These are phyloP conservation scores for Coemansia interrupta DNA, from an alignment of 192 early-diverging fungal species.

Conservation along the genomic window DNA sequence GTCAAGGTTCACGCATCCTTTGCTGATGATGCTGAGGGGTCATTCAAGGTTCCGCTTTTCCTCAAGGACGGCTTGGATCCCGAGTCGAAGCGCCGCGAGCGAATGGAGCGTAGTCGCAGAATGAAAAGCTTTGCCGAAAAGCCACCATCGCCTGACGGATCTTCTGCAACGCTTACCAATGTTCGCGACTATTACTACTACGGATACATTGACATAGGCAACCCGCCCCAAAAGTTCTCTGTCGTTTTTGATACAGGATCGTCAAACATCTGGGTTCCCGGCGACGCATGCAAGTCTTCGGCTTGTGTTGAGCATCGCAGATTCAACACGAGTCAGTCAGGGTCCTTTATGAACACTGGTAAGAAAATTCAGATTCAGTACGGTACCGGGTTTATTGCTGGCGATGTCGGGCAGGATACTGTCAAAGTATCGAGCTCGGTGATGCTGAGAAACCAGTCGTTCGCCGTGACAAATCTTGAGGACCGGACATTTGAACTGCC, in stretches of 20 bases:
- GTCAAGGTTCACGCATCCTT: conserved; percentile 29
- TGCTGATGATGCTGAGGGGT: conserved; percentile 17
- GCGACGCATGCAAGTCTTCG: conserved; percentile 60
- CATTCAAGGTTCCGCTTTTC: conserved; percentile 39
- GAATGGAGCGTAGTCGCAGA: conserved; percentile 29
- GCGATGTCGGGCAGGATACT: conserved; percentile 78
- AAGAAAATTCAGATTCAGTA: conserved; percentile 89
- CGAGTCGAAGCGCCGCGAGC: conserved; percentile 39
- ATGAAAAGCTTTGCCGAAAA: conserved; percentile 39
- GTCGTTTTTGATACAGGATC: conserved; percentile 71
- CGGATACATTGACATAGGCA: conserved; percentile 66
- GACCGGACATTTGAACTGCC: conserved; percentile 45
- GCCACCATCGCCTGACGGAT: conserved; percentile 8
- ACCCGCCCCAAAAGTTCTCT: conserved; percentile 68
- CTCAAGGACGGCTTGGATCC: conserved; percentile 47
- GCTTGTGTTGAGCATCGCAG: conserved; percentile 80
- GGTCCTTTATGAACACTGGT: conserved; percentile 56
- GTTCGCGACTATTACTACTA: conserved; percentile 60
- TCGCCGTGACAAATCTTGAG: conserved; percentile 43
- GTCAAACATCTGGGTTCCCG: conserved; percentile 73
- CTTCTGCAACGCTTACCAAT: conserved; percentile 26
- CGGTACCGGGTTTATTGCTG: conserved; percentile 88
- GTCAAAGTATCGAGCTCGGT: conserved; percentile 37
- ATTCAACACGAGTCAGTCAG: conserved; percentile 68
- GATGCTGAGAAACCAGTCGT: conserved; percentile 43